phyloP scores from a whole-genome alignment of 495 filamentous ascomycete genomes.

The Trichoderma reesei region DNA sequence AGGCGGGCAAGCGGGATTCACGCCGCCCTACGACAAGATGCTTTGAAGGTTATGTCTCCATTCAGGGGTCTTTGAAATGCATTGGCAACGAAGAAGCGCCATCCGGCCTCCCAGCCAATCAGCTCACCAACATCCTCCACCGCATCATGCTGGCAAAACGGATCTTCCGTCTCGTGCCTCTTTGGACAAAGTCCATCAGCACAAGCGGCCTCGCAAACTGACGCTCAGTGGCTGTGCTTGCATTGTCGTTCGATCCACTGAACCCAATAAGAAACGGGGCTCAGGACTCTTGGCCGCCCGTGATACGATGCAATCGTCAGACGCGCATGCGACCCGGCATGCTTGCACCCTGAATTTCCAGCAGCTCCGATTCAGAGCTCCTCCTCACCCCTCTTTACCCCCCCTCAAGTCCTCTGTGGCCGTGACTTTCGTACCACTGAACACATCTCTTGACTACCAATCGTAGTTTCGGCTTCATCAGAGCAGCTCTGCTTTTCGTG shows the following conservation, averaged over 20 bases:
- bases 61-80: not conserved
- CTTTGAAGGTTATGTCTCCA: not conserved
- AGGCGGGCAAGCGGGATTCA: not conserved
- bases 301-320: slow-evolving; percentile 5
- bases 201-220: not conserved
- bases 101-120: not conserved
- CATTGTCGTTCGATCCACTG: slow-evolving; percentile 2
- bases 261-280: slow-evolving; percentile 7
- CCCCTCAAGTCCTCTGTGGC: not conserved
- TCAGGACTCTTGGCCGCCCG: not conserved
- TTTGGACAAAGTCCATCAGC: not conserved
- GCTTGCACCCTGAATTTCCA: not conserved
- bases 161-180: not conserved
- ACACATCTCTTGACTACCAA: not conserved
- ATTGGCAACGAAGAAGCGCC: not conserved
- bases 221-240: slow-evolving; percentile 6
- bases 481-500: not conserved
- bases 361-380: not conserved
- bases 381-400: not conserved
- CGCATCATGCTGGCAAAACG: not conserved
- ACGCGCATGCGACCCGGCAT: not conserved
- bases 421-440: not conserved
- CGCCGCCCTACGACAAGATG: no score
- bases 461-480: not conserved
- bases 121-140: not conserved